Conservation (phyloP, 2,329 filamentous ascomycete species). For the Penicillium sp. region DNA sequence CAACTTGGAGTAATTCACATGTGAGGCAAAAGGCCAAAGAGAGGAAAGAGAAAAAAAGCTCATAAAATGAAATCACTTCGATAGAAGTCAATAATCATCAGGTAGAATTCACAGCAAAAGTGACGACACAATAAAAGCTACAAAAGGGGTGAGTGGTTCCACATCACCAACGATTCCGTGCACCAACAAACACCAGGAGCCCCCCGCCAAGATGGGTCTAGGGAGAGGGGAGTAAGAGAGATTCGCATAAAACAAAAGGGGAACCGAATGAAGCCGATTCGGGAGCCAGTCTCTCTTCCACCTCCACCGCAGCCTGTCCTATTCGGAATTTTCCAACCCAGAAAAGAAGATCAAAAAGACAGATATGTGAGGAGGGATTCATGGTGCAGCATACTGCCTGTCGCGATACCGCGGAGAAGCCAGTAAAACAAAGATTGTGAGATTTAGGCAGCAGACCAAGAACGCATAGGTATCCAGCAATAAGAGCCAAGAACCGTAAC, state of each 20-base stretch:
- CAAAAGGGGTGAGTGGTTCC: conserved; percentile 19
- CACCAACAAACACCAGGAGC: conserved; percentile 35
- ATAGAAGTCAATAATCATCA: conserved; percentile 19
- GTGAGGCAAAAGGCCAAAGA: conserved; percentile 1
- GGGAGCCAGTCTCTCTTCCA: conserved; percentile 22
- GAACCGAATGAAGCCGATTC: conserved; percentile 25
- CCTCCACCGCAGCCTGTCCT: background rate
- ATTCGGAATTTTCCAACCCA: no score
- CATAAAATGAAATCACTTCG: conserved; percentile 11
- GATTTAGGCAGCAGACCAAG: no score
- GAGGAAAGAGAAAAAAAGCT: conserved; percentile 10
- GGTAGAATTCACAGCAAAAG: conserved; percentile 21
- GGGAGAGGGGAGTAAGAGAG: conserved; percentile 28
- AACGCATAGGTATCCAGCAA: no score
- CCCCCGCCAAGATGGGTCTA: conserved; percentile 29
- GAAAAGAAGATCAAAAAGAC: no score
- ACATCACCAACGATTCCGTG: conserved; percentile 32
- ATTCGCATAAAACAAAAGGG: conserved; percentile 20
- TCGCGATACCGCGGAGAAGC: no score
- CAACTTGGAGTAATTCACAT: no score
- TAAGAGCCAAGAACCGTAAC: no score
- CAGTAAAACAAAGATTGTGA: no score
- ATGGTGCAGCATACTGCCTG: no score
- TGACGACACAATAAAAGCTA: conserved; percentile 15
- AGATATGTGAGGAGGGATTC: no score